phyloP scores from a whole-genome alignment of 148 eudicot species.

The Rhododendron ferrugineum region DNA sequence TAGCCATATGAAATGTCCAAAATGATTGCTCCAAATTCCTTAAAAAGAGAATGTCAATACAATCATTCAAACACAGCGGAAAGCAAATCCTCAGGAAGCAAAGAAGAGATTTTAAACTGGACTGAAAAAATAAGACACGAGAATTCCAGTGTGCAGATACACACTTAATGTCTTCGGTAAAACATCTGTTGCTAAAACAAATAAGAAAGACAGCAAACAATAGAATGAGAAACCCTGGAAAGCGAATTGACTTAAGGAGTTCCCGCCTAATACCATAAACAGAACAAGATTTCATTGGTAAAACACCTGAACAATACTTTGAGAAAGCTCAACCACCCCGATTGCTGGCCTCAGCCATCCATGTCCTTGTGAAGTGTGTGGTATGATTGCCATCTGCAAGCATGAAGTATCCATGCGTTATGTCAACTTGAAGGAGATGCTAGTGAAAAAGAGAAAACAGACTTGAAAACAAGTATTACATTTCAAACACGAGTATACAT shows the following conservation, averaged over 20 bases:
- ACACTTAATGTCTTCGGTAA: neutral
- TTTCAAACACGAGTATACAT: neutral
- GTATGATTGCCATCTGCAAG: slow-evolving; percentile 81
- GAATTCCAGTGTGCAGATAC: neutral
- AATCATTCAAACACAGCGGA: neutral
- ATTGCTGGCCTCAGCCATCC: slow-evolving; percentile 97
- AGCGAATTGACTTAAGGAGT: neutral
- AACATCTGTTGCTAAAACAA: neutral
- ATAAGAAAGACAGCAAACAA: neutral
- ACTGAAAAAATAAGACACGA: neutral
- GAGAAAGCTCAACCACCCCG: slow-evolving; percentile 91
- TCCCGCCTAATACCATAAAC: neutral
- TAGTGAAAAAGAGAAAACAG: neutral
- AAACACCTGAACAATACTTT: slow-evolving; percentile 67
- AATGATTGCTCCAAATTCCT: neutral
- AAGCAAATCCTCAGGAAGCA: neutral
- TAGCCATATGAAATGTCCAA: neutral
- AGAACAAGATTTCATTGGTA: neutral
- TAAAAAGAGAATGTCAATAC: neutral
- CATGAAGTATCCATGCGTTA: neutral
- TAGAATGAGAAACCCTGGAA: neutral
- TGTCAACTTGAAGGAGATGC: neutral
- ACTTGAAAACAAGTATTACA: neutral
- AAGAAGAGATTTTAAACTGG: neutral
- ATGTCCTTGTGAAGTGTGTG: slow-evolving; percentile 79